phyloP scores from a whole-genome alignment of 2,329 filamentous ascomycete species.

The Colletotrichum paranaense region DNA sequence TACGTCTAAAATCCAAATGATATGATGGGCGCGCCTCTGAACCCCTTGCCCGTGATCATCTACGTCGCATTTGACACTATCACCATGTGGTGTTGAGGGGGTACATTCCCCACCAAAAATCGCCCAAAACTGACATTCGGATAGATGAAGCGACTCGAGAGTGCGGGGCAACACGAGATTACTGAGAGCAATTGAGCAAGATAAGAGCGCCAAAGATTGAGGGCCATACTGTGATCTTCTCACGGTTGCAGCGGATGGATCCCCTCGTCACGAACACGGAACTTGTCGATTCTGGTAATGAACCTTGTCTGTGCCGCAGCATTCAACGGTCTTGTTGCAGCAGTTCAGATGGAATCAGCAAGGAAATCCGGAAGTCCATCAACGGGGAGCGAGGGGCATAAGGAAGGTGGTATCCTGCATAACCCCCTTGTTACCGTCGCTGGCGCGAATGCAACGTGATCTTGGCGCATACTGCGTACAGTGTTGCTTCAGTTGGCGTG shows the following conservation, averaged over 20 bases:
- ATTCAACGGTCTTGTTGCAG: neutral
- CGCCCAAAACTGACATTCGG: neutral
- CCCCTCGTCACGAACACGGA: too few relatives aligned
- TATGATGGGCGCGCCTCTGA: neutral
- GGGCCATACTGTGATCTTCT: neutral
- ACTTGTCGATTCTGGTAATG: neutral
- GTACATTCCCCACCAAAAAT: neutral
- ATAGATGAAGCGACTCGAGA: neutral
- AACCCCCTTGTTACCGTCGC: constrained; percentile 4
- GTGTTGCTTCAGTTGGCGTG: neutral
- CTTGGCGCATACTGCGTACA: neutral
- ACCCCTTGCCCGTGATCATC: neutral
- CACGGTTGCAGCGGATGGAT: neutral
- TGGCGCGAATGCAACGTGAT: neutral
- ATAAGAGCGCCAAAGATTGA: neutral
- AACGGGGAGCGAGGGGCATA: constrained; percentile 6
- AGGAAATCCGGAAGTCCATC: neutral
- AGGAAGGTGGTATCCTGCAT: constrained; percentile 28
- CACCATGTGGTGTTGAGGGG: neutral
- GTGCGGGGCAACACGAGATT: constrained; percentile 12
- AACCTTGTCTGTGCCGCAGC: neutral
- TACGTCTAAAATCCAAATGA: neutral
- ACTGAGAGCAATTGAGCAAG: constrained; percentile 31
- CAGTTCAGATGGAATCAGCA: neutral
- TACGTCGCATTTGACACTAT: constrained; percentile 7